Percentiles rank a stretch among this genome's conserved stretches.
Evolutionary conservation across 306 rosid species (phyloP).

Genomic region (Erythrophleum fordii): DNA sequence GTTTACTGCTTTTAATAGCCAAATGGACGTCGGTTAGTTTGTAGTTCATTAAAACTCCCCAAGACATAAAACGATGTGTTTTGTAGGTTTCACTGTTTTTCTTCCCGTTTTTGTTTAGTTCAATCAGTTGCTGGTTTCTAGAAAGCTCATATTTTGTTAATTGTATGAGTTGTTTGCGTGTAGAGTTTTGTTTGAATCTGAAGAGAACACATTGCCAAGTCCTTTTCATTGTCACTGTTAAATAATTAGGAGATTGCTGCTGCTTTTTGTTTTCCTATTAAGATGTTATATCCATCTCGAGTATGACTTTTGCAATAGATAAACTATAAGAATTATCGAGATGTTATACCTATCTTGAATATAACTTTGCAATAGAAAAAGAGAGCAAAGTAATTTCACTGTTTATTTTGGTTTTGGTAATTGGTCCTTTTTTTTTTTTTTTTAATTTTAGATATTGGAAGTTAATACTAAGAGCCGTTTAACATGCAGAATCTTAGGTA

Average conservation of each 20-base stretch:
- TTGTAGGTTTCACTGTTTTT: slow-evolving; percentile 4
- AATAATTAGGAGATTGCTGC: neutral
- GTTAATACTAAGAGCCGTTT: slow-evolving; percentile 62
- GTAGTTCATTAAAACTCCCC: slow-evolving; percentile 8
- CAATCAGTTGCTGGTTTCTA: neutral
- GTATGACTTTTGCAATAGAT: no score
- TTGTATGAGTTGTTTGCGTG: neutral
- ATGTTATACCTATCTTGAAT: no score
- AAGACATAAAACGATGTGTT: slow-evolving; percentile 7
- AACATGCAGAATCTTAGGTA: no score
- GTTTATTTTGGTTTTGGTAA: slow-evolving; percentile 11
- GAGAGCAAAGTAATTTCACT: slow-evolving; percentile 7
- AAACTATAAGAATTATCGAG: no score
- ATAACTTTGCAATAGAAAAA: no score
- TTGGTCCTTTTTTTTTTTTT: slow-evolving; percentile 27
- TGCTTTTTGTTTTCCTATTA: slow-evolving; percentile 28
- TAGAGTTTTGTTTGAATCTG: slow-evolving; percentile 26
- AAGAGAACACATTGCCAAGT: slow-evolving; percentile 24
- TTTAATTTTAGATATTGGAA: slow-evolving; percentile 60
- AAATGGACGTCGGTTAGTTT: neutral
- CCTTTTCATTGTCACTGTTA: neutral
- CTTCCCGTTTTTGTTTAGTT: slow-evolving; percentile 4
- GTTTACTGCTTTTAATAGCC: neutral
- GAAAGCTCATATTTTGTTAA: slow-evolving; percentile 5
- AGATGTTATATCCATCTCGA: slow-evolving; percentile 18